Base-by-base conservation (phyloP, 2,329 filamentous ascomycete species). In the Ilyonectria mors-panacis region DNA sequence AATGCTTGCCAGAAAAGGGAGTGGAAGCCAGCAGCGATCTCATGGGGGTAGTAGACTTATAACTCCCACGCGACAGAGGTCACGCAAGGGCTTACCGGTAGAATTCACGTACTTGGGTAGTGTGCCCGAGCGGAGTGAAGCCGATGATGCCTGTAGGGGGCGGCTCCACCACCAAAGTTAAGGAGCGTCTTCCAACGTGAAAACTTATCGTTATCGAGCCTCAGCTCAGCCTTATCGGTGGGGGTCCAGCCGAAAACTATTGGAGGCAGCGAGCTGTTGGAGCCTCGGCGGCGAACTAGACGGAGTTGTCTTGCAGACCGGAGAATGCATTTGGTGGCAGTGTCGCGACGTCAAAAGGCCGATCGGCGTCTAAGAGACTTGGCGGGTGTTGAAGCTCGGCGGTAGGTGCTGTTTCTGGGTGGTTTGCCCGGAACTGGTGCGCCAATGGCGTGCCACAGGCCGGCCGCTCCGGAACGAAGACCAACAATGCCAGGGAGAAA, bases 171-270 rank as follows among this genome's bases (percentile, higher is more conserved):
- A 19, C 3, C 39, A 30, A 4, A 8, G 28, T 30, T 30, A 8
- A 30, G 35, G 7, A 21, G 21, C 45, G 21, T 23, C 6, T 26
- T 28, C 12, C 13, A 21, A 28, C 48, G 13, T 19, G n/a, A 21
- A 33, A 33, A 51, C n/a, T 7, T n/a, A 42, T 60, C 44, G 57
- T 33, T 65, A 51, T 65, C 50, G 70, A 66, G 55, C 73, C 73
- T 70, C 72, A 73, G 73, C 58, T 68, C 70, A 26, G 56, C 53
- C 48, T 68, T 64, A 61, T 66, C 59, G 57, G 60, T 70, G 73
- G 71, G 44, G 65, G 53, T 51, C 55, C 55, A 48, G 61, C 53
- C 45, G 61, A 54, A 44, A 44, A 37, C 45, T 33, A 70, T 66
- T 66, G 51, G 59, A 37, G 59, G 23, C 19, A 30, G 4, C 6